Base-by-base conservation (phyloP, 768 basidiomycete genomes). In the Suillus tomentosus region DNA sequence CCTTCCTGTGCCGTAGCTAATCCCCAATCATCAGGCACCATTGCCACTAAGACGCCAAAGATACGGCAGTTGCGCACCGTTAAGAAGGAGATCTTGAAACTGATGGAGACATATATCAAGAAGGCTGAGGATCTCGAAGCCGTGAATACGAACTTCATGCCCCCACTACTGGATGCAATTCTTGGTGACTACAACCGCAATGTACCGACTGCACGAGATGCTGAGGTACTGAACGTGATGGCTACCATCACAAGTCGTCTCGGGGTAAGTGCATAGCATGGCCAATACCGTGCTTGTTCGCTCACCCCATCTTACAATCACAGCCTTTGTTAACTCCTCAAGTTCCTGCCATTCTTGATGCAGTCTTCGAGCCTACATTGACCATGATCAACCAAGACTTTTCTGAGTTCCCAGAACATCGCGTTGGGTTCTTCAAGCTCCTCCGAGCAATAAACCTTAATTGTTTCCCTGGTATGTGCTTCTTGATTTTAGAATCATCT, bases 331-430 rank as follows among this genome's bases (percentile, higher is more conserved):
- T 98, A 61, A 96, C 92, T 11, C 92, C 95, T 6, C 95, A 98
- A 86, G 91, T 99, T 19, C 92, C 93, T 3, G 91, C 96, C 10
- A 92, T 97, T 64, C 84, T 99, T 58, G 96, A 99, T 71, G 95
- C 96, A 11, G 94, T 99, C 56, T 99, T 99, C 73, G 96, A 98
- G 76, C 92, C 94, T 51, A 99, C 97, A 5, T 80, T 99, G 64
- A 90, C 88, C 70, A 99, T 99, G 97, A 99, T 99, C 76, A 99
- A 98, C 77, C 94, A 97, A 83, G 96, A 99, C 81, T 96, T 99
- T 69, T 81, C 96, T n/a, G 97, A 99, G 78, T 99, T 85, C 80
- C 97, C 97, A 10, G 97, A 99, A 74, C 96, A 99, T 74, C 92
- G 97, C 64, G 89, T 90, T 47, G 96, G 95, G 62, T 96, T 99